Base-by-base conservation (phyloP, 805 yeast species). In the Pichia eremophila region DNA sequence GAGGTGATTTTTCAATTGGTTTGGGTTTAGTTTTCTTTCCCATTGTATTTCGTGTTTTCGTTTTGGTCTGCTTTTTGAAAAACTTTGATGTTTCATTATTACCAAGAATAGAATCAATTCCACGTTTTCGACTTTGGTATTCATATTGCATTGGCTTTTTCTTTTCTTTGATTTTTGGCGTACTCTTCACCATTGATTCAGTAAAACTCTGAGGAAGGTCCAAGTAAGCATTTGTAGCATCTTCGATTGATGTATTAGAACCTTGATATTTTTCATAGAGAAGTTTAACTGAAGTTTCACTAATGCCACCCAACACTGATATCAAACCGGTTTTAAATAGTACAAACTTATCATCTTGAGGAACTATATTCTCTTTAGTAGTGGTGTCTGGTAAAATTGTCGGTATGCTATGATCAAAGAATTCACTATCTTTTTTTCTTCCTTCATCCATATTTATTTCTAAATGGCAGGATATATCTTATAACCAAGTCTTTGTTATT, bases 171-270 rank as follows among this genome's bases (percentile, higher is more conserved):
- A 10, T 14, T 19, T 8, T 5, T 22, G 25, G 25, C 25, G 25
- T 22, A 22, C 25, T 3, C 25, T 22, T 22, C 25, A 22, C 5
- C 7, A 22, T 22, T 22, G 15, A 25, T 8, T 28, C 6, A 22
- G 40, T 3, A 25, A 46, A 42, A 12, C 39, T 39, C 1, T 49
- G 52, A 14, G 49, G 51, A 32, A 51, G 44, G 41, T 71, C 75
- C 47, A 71, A 65, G 50, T 66, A 71, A 1, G 64, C 67, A 47
- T 69, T 66, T 2, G 70, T 64, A 1, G 78, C 74, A n/a, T 56
- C 55, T 12, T 68, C 51, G 3, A 72, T 55, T 3, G 63, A 56
- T n/a, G 63, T 60, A 1, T 54, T 55, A 0, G 54, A 43, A 15
- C 52, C 45, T n/a, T 55, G 52, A 49, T 61, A 68, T 46, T 59